Evolutionary conservation across 2,329 filamentous ascomycete species (phyloP).

Genomic region (Aschersonia sp.): DNA sequence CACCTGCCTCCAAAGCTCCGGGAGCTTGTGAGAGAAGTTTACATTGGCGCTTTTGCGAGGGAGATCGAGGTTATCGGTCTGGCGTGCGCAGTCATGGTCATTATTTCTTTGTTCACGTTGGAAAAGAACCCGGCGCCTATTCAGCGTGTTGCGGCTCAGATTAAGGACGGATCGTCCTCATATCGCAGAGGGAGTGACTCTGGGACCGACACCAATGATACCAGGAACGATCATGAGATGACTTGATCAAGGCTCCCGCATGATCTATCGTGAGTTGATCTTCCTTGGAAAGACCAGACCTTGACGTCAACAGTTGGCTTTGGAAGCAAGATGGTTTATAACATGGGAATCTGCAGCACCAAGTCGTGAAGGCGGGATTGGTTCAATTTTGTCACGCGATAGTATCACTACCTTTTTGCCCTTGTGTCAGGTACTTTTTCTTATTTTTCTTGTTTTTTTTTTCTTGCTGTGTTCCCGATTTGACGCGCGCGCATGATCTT

Average conservation of each 20-base stretch:
- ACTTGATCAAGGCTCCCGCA: conserved; percentile 1
- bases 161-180: conserved; percentile 14
- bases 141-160: conserved; percentile 13
- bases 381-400: too few relatives aligned
- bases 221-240: conserved; percentile 9
- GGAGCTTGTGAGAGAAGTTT: conserved; percentile 22
- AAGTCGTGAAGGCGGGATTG: too few relatives aligned
- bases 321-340: too few relatives aligned
- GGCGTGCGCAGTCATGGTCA: conserved; percentile 25
- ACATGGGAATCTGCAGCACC: too few relatives aligned
- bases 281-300: too few relatives aligned
- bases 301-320: too few relatives aligned
- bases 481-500: too few relatives aligned
- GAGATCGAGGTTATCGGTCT: conserved; percentile 32
- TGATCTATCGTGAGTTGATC: too few relatives aligned
- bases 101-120: conserved; percentile 27
- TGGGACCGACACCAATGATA: conserved; percentile 20
- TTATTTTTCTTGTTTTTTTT: too few relatives aligned
- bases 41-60: conserved; percentile 28
- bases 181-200: conserved; percentile 20
- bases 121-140: conserved; percentile 25
- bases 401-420: too few relatives aligned
- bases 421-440: too few relatives aligned
- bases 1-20: conserved; percentile 18
- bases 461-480: too few relatives aligned